Base-by-base conservation (phyloP, 768 basidiomycete species). In the Trametes meyenii region DNA sequence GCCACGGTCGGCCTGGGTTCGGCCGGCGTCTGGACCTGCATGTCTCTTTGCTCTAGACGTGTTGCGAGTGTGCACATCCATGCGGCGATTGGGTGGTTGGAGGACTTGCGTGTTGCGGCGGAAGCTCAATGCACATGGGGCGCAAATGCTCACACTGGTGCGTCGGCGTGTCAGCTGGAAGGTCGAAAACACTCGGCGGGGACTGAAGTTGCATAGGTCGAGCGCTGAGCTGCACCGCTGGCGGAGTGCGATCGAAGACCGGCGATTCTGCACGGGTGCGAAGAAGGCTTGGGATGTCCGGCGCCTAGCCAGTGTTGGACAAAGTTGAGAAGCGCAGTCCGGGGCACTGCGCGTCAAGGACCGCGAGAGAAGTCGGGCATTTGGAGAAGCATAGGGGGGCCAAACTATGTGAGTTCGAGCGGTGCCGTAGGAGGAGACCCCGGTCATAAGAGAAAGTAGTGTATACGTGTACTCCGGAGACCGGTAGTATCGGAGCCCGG, bases 401-500 rank as follows among this genome's bases (percentile, higher is more conserved):
- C 26, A 24, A 40, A 35, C 38, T 36, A 50, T 29, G 53, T 26
- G 26, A 19, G 33, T 40, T 23, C 23, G 48, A 40, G 46, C 46
- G 44, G 43, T 60, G 50, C 56, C 17, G 23, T 45, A 42, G 56
- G 39, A 42, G 39, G 48, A 12, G 50, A 39, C 14, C 29, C 38
- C 60, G 53, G 60, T 29, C 46, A 49, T 36, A 50, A 43, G 29
- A 48, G 54, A 49, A 36, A 35, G 48, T 33, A 24, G 19, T 24
- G 49, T 33, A 24, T 55, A 55, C 44, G 57, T 50, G 60, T 48
- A n/a, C 36, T 43, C 60, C 60, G 60, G 60, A 36, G 48, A 50
- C 60, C 60, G 60, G 55, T 61, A 14, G 7, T 40, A 55, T 61
- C 60, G 60, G 60, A 44, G 29, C 44, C 60, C 60, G 60, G 60